Evolutionary conservation across 305 asterid genomes (phyloP).

Genomic region (Nicotiana rustica): DNA sequence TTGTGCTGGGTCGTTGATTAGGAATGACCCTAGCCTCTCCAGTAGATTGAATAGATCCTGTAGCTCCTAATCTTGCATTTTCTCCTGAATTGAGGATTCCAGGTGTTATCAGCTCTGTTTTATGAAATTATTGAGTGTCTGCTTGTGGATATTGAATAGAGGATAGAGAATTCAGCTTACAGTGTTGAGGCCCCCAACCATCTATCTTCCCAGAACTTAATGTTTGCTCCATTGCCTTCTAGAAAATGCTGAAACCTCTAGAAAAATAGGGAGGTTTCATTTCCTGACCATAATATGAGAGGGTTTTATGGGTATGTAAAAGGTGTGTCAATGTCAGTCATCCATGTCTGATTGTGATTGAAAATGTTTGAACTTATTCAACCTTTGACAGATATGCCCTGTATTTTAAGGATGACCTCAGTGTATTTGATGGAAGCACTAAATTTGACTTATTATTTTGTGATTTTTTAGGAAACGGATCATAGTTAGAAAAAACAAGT

Average conservation of each 20-base stretch:
- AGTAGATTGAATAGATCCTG: not conserved
- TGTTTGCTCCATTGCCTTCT: not conserved
- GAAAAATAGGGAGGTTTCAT: not conserved
- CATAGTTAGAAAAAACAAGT: not conserved
- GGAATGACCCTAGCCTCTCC: not conserved
- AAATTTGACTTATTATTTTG: not conserved
- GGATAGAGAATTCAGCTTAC: not conserved
- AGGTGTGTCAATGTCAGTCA: not conserved
- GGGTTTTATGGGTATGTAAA: conserved; percentile 1
- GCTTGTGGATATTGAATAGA: not conserved
- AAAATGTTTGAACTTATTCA: conserved; percentile 5
- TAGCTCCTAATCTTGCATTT: not conserved
- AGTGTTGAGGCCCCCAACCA: not conserved
- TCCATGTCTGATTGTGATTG: conserved; percentile 19
- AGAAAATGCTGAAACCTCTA: not conserved
- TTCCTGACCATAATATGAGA: not conserved
- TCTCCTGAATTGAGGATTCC: not conserved
- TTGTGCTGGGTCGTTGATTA: not conserved
- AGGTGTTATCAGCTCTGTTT: not conserved
- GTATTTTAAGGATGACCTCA: not conserved
- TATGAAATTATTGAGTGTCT: not conserved
- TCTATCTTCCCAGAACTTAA: no score
- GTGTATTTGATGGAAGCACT: not conserved
- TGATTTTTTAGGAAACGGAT: not conserved
- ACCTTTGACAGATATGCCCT: not conserved